Evolutionary conservation across 2,329 filamentous ascomycete genomes (phyloP).

Genomic region (Tolypocladium ophioglossoides): DNA sequence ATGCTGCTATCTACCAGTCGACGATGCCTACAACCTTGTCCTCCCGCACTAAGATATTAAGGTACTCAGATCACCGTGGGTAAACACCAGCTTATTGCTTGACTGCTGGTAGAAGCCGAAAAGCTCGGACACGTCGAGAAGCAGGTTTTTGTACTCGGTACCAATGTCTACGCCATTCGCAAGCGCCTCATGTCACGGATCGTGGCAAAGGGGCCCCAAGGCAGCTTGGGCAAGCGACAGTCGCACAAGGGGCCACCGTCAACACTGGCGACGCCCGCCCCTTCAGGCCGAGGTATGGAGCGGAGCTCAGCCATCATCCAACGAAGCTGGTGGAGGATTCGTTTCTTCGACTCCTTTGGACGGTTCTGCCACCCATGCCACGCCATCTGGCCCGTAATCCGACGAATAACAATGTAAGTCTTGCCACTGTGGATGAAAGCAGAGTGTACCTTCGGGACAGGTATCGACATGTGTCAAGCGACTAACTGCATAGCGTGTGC

Average conservation of each 20-base stretch:
- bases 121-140: slow-evolving; percentile 19
- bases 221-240: neutral
- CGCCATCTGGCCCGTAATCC: slow-evolving; percentile 13
- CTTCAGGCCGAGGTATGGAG: neutral
- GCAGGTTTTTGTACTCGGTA: slow-evolving; percentile 2
- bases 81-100: slow-evolving; percentile 27
- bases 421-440: slow-evolving; percentile 2
- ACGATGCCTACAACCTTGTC: slow-evolving; percentile 30
- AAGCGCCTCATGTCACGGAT: neutral
- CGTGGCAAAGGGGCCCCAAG: neutral
- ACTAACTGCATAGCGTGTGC: slow-evolving; percentile 11
- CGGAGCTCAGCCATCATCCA: slow-evolving; percentile 2
- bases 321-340: slow-evolving; percentile 13
- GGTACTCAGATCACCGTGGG: slow-evolving; percentile 33
- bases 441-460: slow-evolving; percentile 9
- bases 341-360: slow-evolving; percentile 4
- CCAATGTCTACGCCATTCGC: neutral
- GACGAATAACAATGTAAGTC: slow-evolving; percentile 13
- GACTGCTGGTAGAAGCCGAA: slow-evolving; percentile 19
- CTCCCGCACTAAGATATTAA: slow-evolving; percentile 29
- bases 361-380: slow-evolving; percentile 4
- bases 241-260: neutral
- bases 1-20: slow-evolving; percentile 23
- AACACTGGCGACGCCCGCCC: neutral
- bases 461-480: slow-evolving; percentile 8